phyloP scores from a whole-genome alignment of 148 eudicot genomes.

The Vaccinium corymbosum region DNA sequence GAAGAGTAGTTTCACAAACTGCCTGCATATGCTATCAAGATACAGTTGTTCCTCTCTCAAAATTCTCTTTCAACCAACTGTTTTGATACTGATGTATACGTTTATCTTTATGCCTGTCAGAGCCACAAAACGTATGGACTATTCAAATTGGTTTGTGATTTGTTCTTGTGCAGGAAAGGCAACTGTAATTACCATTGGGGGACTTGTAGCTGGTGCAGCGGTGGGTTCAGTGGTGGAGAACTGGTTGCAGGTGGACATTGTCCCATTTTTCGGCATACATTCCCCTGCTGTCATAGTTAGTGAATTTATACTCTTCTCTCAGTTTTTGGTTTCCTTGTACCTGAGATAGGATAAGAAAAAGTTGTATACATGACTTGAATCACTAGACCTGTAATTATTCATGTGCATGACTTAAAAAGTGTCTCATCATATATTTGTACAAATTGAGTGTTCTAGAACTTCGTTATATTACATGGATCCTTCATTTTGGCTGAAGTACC shows the following conservation, averaged over 20 bases:
- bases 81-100: neutral
- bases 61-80: neutral
- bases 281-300: conserved; percentile 86
- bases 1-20: neutral
- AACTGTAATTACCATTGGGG: conserved; percentile 78
- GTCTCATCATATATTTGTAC: conserved; percentile 47
- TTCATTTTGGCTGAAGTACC: no score
- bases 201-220: conserved; percentile 85
- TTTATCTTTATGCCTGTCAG: neutral
- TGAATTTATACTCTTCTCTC: conserved; percentile 85
- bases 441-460: conserved; percentile 40
- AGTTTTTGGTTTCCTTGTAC: conserved; percentile 80
- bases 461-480: no score
- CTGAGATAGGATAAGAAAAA: conserved; percentile 30
- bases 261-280: conserved; percentile 86
- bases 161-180: conserved; percentile 71
- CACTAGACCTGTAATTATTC: conserved; percentile 29
- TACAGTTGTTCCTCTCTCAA: neutral
- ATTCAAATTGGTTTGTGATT: conserved; percentile 9
- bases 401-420: conserved; percentile 34
- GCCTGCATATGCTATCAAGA: neutral
- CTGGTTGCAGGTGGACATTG: conserved; percentile 98
- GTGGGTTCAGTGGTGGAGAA: conserved; percentile 94
- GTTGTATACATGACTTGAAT: conserved; percentile 13
- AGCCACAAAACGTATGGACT: neutral